Evolutionary conservation across 2,329 filamentous ascomycete genomes (phyloP).

Genomic region (Hypoxylon sp.): DNA sequence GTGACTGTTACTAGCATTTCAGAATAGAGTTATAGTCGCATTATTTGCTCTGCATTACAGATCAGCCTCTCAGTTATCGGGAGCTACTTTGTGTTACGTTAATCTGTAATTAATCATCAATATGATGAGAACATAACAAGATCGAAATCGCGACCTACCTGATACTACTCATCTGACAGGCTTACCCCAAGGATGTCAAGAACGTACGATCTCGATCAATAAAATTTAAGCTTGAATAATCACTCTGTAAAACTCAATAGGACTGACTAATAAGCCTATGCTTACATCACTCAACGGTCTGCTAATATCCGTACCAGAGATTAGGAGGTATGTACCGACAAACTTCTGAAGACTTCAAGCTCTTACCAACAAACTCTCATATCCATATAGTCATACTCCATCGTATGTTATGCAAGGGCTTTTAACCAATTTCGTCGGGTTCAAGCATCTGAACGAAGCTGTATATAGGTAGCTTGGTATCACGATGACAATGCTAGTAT

Average conservation of each 20-base stretch:
- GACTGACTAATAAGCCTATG: not conserved
- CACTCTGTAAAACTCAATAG: not conserved
- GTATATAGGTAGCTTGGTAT: not conserved
- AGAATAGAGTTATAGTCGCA: not conserved
- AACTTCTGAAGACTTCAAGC: not conserved
- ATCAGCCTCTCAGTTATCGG: not conserved
- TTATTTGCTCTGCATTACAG: not conserved
- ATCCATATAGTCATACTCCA: not conserved
- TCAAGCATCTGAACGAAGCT: not conserved
- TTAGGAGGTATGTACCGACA: not conserved
- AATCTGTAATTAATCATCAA: conserved; percentile 4
- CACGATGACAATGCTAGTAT: not conserved
- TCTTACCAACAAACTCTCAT: not conserved
- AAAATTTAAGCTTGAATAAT: not conserved
- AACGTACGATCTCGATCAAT: not conserved
- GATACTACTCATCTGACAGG: not conserved
- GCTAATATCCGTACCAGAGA: not conserved
- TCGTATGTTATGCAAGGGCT: not conserved
- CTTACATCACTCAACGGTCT: not conserved
- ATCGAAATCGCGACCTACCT: not conserved
- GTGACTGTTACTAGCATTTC: not conserved
- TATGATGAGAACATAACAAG: not conserved
- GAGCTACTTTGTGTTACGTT: not conserved
- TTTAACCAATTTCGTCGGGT: not conserved
- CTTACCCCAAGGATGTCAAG: not conserved